These are phyloP conservation scores for Durotheca rogersii DNA, from an alignment of 495 filamentous ascomycete genomes.

Conservation along the genomic window DNA sequence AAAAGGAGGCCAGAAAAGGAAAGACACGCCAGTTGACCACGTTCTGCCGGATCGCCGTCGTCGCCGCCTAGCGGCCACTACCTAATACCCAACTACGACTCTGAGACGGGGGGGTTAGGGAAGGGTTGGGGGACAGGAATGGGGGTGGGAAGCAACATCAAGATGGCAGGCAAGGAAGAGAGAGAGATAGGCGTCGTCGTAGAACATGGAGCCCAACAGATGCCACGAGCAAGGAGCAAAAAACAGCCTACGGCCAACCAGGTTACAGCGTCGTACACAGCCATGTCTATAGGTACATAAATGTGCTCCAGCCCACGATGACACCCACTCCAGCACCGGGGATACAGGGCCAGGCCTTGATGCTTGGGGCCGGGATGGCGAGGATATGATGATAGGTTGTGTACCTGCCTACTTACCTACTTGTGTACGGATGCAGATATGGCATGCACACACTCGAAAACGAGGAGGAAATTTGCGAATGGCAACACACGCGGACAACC, in stretches of 20 bases:
- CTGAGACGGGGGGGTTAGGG: slow-evolving; percentile 13
- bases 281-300: not conserved
- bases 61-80: too few species aligned
- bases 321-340: slow-evolving; percentile 26
- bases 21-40: slow-evolving; percentile 6
- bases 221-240: slow-evolving; percentile 24
- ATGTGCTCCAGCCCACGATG: slow-evolving; percentile 19
- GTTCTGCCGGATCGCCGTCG: slow-evolving; percentile 18
- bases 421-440: too few species aligned
- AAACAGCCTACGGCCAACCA: slow-evolving; percentile 22
- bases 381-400: slow-evolving; percentile 15
- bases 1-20: slow-evolving; percentile 8
- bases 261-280: slow-evolving; percentile 27
- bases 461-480: slow-evolving; percentile 2
- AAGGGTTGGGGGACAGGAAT: too few species aligned
- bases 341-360: slow-evolving; percentile 28
- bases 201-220: slow-evolving; percentile 6
- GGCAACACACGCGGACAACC: slow-evolving; percentile 4
- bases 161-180: slow-evolving; percentile 4
- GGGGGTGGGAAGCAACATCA: slow-evolving; percentile 11
- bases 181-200: slow-evolving; percentile 9
- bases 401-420: too few species aligned
- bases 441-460: not conserved
- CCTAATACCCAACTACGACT: too few species aligned
- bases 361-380: not conserved